Base-by-base conservation (phyloP, 2,329 filamentous ascomycete genomes). In the Rhynchosporium secalis region DNA sequence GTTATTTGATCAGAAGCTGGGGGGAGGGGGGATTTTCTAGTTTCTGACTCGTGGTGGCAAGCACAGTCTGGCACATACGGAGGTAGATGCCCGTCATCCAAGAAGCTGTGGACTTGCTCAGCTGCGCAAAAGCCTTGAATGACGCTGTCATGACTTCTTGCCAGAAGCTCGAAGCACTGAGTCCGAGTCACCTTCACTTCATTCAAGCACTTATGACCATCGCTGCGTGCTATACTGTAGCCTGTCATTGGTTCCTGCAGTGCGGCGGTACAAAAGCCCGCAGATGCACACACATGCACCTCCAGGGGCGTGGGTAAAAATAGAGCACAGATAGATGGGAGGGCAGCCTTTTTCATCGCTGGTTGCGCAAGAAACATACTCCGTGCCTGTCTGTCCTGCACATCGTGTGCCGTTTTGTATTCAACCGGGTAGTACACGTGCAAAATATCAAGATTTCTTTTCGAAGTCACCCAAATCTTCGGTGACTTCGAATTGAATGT, bases 291-390 rank as follows among this genome's bases (percentile, higher is more conserved):
- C 55, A 57, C 47, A 47, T 57, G 55, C 55, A 57, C 20, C 41
- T 57, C 15, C 55, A 56, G 40, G 52, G 52, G 31, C 29, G 38
- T 29, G 36, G 12, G 55, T 57, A 57, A 57, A 57, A 57, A 57
- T 57, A 57, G 55, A 57, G 55, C 38, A 47, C 41, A 57, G 55
- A 57, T 48, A 20, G 20, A 20, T 20, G 20, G 20, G 56, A 48
- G 43, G 51, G 36, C 26, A n/a, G 45, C 43, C n/a, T 38, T 33
- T 13, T 56, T 45, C 55, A 33, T 57, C 7, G 29, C 48, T 46
- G 29, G 31, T 40, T 43, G 15, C 20, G 20, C 20, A 46, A 58
- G 45, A 26, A 28, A 28, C 28, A 48, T 48, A 31, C 40, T 13
- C n/a, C 41, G 38, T 46, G 45, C 54, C 40, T 29, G 33, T 41